Evolutionary conservation across 306 rosid genomes (phyloP).

Genomic region (Bauhinia variegata): DNA sequence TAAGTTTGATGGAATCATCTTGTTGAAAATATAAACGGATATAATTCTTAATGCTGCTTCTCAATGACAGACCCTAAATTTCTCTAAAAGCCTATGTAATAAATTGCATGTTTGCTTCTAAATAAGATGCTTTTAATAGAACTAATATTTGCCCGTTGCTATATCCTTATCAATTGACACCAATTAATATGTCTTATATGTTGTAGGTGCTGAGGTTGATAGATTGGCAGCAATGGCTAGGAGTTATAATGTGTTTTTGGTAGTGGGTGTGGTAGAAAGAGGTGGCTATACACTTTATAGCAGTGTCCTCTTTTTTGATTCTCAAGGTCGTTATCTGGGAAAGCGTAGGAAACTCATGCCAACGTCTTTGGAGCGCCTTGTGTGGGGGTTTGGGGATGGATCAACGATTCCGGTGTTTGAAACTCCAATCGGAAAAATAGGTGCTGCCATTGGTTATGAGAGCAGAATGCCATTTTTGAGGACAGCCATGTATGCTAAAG

Average conservation of each 20-base stretch:
- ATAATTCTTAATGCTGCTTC: background rate
- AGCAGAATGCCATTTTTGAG: constrained; percentile 89
- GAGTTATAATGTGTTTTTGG: constrained; percentile 76
- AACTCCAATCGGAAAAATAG: constrained; percentile 87
- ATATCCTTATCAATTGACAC: background rate
- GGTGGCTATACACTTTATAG: constrained; percentile 94
- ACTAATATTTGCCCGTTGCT: background rate
- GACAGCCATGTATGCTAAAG: constrained; percentile 94
- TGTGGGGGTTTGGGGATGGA: constrained; percentile 99
- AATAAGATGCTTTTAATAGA: no score
- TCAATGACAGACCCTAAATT: constrained; percentile 35
- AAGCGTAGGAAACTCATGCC: constrained; percentile 96
- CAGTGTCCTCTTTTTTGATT: constrained; percentile 78
- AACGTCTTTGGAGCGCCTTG: constrained; percentile 73
- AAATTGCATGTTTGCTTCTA: no score
- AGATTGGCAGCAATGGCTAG: constrained; percentile 94
- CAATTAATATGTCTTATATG: constrained; percentile 9
- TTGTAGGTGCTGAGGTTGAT: constrained; percentile 88
- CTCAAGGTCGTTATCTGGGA: constrained; percentile 85
- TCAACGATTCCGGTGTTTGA: constrained; percentile 91
- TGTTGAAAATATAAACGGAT: background rate
- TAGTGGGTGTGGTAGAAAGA: constrained; percentile 91
- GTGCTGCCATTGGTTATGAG: constrained; percentile 96
- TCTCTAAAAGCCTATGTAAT: no score
- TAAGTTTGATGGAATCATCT: background rate